These are phyloP conservation scores for Iberis pinnata DNA, from an alignment of 345 rosid species.

Conservation along the genomic window DNA sequence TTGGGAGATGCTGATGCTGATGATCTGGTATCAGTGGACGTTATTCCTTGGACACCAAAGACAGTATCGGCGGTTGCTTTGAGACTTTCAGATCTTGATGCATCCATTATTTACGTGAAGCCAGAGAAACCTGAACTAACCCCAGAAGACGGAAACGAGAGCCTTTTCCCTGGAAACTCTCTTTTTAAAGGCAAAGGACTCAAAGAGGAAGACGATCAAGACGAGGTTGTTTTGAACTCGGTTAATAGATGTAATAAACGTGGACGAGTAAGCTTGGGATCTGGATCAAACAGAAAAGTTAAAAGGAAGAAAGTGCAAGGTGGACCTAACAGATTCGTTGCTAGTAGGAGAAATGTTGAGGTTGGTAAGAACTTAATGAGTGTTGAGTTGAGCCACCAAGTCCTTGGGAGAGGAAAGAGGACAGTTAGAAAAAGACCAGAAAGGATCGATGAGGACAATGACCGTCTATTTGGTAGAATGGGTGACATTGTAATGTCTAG, in stretches of 20 bases:
- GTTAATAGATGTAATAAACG: slow-evolving; percentile 47
- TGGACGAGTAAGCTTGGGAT: slow-evolving; percentile 48
- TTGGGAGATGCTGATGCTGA: slow-evolving; percentile 36
- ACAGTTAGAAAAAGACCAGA: slow-evolving; percentile 80
- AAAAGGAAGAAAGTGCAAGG: slow-evolving; percentile 40
- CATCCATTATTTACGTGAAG: slow-evolving; percentile 47
- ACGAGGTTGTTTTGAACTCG: slow-evolving; percentile 32
- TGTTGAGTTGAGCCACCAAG: slow-evolving; percentile 42
- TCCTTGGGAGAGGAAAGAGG: slow-evolving; percentile 63
- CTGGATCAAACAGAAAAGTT: slow-evolving; percentile 44
- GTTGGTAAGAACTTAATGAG: slow-evolving; percentile 39
- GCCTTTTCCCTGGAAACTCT: slow-evolving; percentile 40
- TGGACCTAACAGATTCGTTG: slow-evolving; percentile 31
- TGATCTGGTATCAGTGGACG: slow-evolving; percentile 38
- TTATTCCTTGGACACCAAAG: slow-evolving; percentile 97
- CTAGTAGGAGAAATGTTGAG: slow-evolving; percentile 36
- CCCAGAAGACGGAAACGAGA: slow-evolving; percentile 49
- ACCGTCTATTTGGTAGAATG: slow-evolving; percentile 22
- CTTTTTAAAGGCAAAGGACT: slow-evolving; percentile 45
- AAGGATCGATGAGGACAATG: slow-evolving; percentile 36
- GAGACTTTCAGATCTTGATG: slow-evolving; percentile 80
- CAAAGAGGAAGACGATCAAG: slow-evolving; percentile 38
- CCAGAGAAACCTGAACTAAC: slow-evolving; percentile 47
- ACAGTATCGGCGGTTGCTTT: slow-evolving; percentile 74
- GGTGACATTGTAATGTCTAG: slow-evolving; percentile 21